Conservation (phyloP, 345 rosid genomes). For the Hibiscus tridactylites region DNA sequence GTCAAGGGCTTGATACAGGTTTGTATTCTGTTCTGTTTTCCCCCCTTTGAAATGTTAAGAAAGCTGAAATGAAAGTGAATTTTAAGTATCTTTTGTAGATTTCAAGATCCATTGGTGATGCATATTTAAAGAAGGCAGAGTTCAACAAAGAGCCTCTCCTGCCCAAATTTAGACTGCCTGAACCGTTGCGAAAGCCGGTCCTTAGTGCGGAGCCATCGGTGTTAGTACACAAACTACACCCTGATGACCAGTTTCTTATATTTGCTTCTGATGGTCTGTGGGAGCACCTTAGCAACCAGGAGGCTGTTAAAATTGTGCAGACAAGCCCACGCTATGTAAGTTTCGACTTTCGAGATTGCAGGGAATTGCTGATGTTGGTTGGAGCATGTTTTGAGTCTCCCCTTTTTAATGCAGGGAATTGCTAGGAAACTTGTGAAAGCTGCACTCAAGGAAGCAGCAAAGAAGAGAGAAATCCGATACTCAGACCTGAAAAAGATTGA, state of each 20-base stretch:
- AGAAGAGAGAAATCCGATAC: constrained; percentile 77
- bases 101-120: constrained; percentile 80
- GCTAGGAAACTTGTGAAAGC: constrained; percentile 59
- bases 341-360: constrained; percentile 12
- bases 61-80: neutral
- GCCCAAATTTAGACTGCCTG: constrained; percentile 43
- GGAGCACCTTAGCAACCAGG: constrained; percentile 75
- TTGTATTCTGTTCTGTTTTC: neutral
- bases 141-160: constrained; percentile 73
- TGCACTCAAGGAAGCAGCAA: constrained; percentile 65
- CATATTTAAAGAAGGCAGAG: constrained; percentile 63
- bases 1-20: constrained; percentile 87
- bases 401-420: constrained; percentile 44
- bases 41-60: neutral
- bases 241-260: constrained; percentile 65
- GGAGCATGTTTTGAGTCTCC: neutral
- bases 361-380: neutral
- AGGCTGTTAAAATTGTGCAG: constrained; percentile 59
- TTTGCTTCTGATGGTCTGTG: constrained; percentile 89
- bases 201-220: constrained; percentile 63
- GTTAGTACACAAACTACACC: constrained; percentile 36
- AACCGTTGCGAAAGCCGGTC: constrained; percentile 54
- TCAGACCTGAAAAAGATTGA: constrained; percentile 55
- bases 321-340: constrained; percentile 49
- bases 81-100: constrained; percentile 31